Percentiles rank a stretch among this genome's conserved stretches.
Conservation (phyloP, 495 filamentous ascomycete genomes). For the Penicillium diatomitis region DNA sequence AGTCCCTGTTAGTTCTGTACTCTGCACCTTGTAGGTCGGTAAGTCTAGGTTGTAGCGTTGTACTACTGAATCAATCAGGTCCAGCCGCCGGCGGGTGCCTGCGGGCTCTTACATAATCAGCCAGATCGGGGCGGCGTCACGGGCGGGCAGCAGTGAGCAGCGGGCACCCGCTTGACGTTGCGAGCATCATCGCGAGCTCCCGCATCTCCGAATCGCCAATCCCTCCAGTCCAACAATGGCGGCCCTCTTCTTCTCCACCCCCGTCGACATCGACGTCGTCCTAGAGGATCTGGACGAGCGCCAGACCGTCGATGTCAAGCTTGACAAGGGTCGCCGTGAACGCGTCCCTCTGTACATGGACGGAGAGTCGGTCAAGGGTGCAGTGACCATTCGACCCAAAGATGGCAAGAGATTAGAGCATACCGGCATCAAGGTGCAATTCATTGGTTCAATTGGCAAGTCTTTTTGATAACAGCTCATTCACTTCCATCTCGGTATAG, state of each 20-base stretch:
- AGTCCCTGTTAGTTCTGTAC: too few species aligned
- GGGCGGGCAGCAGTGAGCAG: too few species aligned
- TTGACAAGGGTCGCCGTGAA: conserved; percentile 93
- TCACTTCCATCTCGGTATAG: too few species aligned
- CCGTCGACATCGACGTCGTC: conserved; percentile 96
- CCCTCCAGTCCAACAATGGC: conserved; percentile 46
- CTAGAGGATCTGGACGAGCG: conserved; percentile 91
- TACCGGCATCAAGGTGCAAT: conserved; percentile 99
- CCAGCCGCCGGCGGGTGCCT: conserved; percentile 1
- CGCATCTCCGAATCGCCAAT: too few species aligned
- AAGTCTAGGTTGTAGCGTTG: too few species aligned
- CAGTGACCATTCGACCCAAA: conserved; percentile 90
- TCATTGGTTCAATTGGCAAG: conserved; percentile 94
- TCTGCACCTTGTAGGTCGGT: too few species aligned
- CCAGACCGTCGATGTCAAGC: conserved; percentile 88
- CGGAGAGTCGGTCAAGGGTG: conserved; percentile 94
- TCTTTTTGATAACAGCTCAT: not conserved
- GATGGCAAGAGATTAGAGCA: conserved; percentile 97
- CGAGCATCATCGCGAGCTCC: conserved; percentile 7
- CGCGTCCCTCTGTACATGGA: conserved; percentile 96
- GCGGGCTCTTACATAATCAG: conserved; percentile 14
- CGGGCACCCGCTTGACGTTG: too few species aligned
- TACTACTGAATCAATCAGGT: too few species aligned
- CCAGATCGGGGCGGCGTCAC: conserved; percentile 8
- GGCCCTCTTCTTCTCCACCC: conserved; percentile 95